Percentiles rank a stretch among this genome's conserved stretches.
These are phyloP conservation scores for Xylaria acuta DNA, from an alignment of 495 filamentous ascomycete species.

Conservation along the genomic window DNA sequence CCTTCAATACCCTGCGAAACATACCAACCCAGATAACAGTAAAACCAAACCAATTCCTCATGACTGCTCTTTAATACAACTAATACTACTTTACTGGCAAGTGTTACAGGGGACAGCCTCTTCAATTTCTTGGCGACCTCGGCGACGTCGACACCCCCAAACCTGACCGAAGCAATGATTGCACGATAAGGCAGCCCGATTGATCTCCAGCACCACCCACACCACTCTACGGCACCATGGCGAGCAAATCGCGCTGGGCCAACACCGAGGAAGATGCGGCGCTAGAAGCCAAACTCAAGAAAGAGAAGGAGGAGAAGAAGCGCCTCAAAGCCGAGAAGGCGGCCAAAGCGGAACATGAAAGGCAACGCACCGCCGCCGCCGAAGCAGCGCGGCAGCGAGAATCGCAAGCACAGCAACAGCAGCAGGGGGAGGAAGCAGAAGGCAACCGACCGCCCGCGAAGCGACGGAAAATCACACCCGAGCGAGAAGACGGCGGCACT, in stretches of 20 bases:
- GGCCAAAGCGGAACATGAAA: conserved; percentile 69
- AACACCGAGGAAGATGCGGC: conserved; percentile 78
- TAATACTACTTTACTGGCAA: not conserved
- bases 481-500: conserved; percentile 42
- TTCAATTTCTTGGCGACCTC: not conserved
- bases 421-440: conserved; percentile 41
- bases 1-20: not conserved
- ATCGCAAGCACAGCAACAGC: conserved; percentile 43
- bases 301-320: conserved; percentile 90
- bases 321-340: conserved; percentile 85
- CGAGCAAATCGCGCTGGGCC: conserved; percentile 84
- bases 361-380: conserved; percentile 33
- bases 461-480: conserved; percentile 57
- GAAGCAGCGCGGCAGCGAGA: conserved; percentile 52
- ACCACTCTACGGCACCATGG: conserved; percentile 54
- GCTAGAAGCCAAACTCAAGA: conserved; percentile 72
- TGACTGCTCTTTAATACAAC: not conserved
- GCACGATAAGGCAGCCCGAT: not conserved
- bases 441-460: conserved; percentile 58
- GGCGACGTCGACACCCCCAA: not conserved
- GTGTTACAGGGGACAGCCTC: not conserved
- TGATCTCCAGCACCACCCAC: not conserved
- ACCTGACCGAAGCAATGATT: not conserved
- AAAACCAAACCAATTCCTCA: not conserved
- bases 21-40: not conserved